These are phyloP conservation scores for Boletus bicolor DNA, from an alignment of 768 basidiomycete species.

Conservation along the genomic window DNA sequence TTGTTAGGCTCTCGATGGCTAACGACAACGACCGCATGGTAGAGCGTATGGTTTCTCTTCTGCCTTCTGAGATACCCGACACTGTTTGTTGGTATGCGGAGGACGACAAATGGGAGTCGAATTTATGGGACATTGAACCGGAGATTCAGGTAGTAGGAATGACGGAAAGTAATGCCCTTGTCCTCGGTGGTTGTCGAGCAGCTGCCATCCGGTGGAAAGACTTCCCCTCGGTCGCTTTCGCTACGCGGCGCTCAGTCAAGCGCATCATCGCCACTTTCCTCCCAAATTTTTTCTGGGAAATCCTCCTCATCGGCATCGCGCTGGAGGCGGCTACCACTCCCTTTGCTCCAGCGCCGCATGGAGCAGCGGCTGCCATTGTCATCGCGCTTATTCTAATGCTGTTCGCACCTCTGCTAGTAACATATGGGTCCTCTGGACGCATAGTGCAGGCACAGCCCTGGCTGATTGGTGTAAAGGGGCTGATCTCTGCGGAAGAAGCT, in stretches of 20 bases:
- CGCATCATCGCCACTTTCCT: conserved; percentile 4
- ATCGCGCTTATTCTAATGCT: conserved; percentile 12
- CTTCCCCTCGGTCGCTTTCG: conserved; percentile 21
- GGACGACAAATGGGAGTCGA: conserved; percentile 13
- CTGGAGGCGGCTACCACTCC: background rate
- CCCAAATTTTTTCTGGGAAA: conserved; percentile 4
- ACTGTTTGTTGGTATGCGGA: conserved; percentile 21
- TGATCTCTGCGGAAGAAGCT: conserved; percentile 23
- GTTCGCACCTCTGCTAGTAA: conserved; percentile 3
- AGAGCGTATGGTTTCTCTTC: conserved; percentile 23
- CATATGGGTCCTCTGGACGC: conserved; percentile 18
- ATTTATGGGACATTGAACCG: conserved; percentile 22
- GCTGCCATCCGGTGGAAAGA: conserved; percentile 23
- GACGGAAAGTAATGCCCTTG: conserved; percentile 12
- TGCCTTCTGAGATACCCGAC: conserved; percentile 1
- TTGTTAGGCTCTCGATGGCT: conserved; percentile 23
- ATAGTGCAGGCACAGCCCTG: conserved; percentile 19
- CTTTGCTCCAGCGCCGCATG: too few relatives aligned
- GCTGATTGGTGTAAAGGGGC: conserved; percentile 24
- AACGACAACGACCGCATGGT: conserved; percentile 23
- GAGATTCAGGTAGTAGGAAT: conserved; percentile 18
- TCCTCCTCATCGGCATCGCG: background rate
- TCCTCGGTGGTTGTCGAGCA: conserved; percentile 26
- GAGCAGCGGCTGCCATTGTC: background rate
- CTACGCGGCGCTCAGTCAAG: conserved; percentile 9